These are phyloP conservation scores for Candida maris DNA, from an alignment of 805 yeast genomes.

Conservation along the genomic window DNA sequence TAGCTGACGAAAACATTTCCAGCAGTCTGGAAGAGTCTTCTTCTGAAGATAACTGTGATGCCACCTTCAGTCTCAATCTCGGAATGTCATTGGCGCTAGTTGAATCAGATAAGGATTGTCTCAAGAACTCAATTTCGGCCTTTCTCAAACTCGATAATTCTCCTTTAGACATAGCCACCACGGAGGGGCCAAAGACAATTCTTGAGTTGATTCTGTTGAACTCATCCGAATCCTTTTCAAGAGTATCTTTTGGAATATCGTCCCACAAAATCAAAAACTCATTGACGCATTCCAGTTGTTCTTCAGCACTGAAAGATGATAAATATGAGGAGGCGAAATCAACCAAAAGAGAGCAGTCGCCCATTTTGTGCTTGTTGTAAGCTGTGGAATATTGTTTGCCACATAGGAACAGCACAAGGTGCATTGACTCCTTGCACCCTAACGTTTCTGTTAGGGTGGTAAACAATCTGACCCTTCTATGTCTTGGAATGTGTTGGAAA, in stretches of 20 bases:
- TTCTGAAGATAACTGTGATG: slow-evolving; percentile 31
- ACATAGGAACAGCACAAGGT: slow-evolving; percentile 69
- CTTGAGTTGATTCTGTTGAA: slow-evolving; percentile 42
- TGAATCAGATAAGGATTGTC: slow-evolving; percentile 43
- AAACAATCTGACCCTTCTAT: slow-evolving; percentile 84
- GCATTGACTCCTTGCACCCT: slow-evolving; percentile 63
- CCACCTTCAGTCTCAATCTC: slow-evolving; percentile 39
- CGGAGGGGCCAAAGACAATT: slow-evolving; percentile 60
- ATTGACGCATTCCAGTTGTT: slow-evolving; percentile 57
- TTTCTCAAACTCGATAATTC: slow-evolving; percentile 49
- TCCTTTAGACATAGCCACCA: slow-evolving; percentile 45
- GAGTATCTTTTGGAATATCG: slow-evolving; percentile 38
- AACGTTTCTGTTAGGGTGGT: slow-evolving; percentile 73
- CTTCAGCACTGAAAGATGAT: slow-evolving; percentile 61
- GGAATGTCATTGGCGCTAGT: slow-evolving; percentile 39
- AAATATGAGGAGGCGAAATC: slow-evolving; percentile 73
- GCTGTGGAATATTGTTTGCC: slow-evolving; percentile 72
- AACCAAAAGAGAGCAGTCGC: slow-evolving; percentile 62
- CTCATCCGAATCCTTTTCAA: slow-evolving; percentile 36
- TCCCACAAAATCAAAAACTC: slow-evolving; percentile 53
- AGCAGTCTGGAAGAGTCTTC: slow-evolving; percentile 21
- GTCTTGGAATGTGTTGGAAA: slow-evolving; percentile 92
- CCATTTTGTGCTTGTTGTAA: slow-evolving; percentile 50
- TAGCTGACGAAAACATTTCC: slow-evolving; percentile 25
- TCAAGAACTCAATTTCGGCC: slow-evolving; percentile 54